Conservation (phyloP, 169 alveolate species). For the Eimeria maxima region DNA sequence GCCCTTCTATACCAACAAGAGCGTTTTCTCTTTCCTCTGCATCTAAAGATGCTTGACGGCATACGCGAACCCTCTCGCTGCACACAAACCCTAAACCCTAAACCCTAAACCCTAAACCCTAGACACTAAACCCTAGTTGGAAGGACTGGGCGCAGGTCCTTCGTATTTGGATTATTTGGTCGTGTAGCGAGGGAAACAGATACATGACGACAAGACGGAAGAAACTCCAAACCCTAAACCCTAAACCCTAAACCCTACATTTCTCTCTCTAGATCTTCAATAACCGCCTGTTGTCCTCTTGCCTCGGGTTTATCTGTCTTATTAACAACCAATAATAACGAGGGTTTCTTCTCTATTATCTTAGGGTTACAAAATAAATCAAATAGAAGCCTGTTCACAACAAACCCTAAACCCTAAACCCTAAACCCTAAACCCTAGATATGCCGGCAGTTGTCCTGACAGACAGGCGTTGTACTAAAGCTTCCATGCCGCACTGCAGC, state of each 20-base stretch:
- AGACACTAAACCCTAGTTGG: too few species aligned
- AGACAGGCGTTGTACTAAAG: too few species aligned
- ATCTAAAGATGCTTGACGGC: conserved; percentile 53
- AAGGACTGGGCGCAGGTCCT: too few species aligned
- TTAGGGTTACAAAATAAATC: conserved; percentile 37
- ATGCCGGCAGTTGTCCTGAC: too few species aligned
- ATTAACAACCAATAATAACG: conserved; percentile 65
- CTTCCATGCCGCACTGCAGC: neutral
- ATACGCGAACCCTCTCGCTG: conserved; percentile 76
- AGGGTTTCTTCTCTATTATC: neutral
- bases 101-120: conserved; percentile 32
- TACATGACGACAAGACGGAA: too few species aligned
- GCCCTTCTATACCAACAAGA: conserved; percentile 63
- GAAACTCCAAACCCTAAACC: too few species aligned
- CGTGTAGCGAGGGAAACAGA: too few species aligned
- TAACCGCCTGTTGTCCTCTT: conserved; percentile 53
- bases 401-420: conserved; percentile 32
- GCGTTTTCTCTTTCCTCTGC: conserved; percentile 34
- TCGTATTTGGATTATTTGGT: too few species aligned
- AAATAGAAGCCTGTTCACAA: conserved; percentile 37
- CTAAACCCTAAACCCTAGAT: conserved; percentile 31
- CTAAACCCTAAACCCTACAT: too few species aligned
- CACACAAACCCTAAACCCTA: neutral
- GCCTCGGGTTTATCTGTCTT: conserved; percentile 71
- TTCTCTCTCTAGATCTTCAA: conserved; percentile 75